Evolutionary conservation across 1,284 basidiomycete species (phyloP).

Genomic region (Cryptococcus sp.): DNA sequence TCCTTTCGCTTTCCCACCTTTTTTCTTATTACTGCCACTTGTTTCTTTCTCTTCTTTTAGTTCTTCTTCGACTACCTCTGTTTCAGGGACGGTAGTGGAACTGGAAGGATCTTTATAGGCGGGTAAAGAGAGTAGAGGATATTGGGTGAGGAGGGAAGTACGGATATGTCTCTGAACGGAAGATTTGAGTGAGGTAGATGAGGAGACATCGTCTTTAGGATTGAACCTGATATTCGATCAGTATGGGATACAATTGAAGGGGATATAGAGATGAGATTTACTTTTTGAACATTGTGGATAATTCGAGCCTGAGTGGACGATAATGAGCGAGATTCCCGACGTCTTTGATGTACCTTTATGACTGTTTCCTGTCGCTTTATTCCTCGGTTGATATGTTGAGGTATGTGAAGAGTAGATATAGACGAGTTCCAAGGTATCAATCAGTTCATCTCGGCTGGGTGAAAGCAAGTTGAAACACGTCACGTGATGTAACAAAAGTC

Average conservation of each 20-base stretch:
- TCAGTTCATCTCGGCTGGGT: too few relatives aligned
- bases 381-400: too few relatives aligned
- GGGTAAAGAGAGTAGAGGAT: constrained; percentile 59
- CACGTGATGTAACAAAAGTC: too few relatives aligned
- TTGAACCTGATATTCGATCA: constrained; percentile 61
- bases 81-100: constrained; percentile 1
- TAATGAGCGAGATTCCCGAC: too few relatives aligned
- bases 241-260: background rate
- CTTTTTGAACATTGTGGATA: constrained; percentile 42
- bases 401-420: too few relatives aligned
- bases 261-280: constrained; percentile 7
- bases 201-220: constrained; percentile 79
- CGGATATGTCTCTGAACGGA: constrained; percentile 90
- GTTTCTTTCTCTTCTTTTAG: constrained; percentile 14
- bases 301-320: background rate
- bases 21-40: constrained; percentile 15
- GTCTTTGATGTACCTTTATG: too few relatives aligned
- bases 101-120: constrained; percentile 27
- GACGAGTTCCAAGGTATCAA: too few relatives aligned
- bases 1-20: constrained; percentile 35
- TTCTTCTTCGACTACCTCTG: constrained; percentile 7
- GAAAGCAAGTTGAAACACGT: too few relatives aligned
- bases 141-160: constrained; percentile 71
- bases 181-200: constrained; percentile 91
- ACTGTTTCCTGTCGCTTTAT: too few relatives aligned